Evolutionary conservation across 83 land plant genomes (phyloP), one percentile per base, ranked within the genome.

Genomic region (Diphasiastrum complanatum): DNA sequence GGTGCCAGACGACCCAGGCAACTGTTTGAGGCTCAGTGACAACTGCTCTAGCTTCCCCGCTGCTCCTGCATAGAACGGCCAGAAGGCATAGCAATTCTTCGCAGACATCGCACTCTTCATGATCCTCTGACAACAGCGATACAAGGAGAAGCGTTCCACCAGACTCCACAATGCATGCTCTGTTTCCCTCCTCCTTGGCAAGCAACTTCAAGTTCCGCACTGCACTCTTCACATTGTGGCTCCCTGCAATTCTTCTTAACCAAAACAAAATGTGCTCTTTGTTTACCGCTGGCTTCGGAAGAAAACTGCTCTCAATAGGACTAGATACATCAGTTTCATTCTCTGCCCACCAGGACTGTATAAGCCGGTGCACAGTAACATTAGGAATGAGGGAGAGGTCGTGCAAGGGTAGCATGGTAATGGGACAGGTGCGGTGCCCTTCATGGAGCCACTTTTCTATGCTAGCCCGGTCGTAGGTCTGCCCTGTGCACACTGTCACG

Each of bases 71-170:
- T 3, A 64, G 58, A 30, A 64, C 28, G 11, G 59, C 45, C 2
- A 64, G 43, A 11, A 64, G 4, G 20, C 11, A 22, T 26, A 64
- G 55, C 24, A 40, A 43, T 19, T 64, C 67, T 26, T 64, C 67
- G 24, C 67, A 50, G 11, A 43, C 57, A 4, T 64, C 67, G 29
- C 49, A 66, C 10, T 27, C 69, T n/a, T 66, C 69, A 26, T 45
- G 62, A 1, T 19, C 26, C 38, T 47, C 52, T 4, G 45, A 29
- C 36, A 68, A 50, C 36, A 68, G 26, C 6, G 71, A 68, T 10
- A 51, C 65, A 1, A 68, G 48, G 4, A 68, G 37, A 1, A 68
- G 64, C 5, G 54, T 25, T n/a, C 71, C 65, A 10, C 71, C 71
- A 1, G 66, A 11, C 23, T 60, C 64, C 26, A 60, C 71, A 30